Evolutionary conservation across 768 basidiomycete species (phyloP).

Genomic region (Xerocomellus amylosporus): DNA sequence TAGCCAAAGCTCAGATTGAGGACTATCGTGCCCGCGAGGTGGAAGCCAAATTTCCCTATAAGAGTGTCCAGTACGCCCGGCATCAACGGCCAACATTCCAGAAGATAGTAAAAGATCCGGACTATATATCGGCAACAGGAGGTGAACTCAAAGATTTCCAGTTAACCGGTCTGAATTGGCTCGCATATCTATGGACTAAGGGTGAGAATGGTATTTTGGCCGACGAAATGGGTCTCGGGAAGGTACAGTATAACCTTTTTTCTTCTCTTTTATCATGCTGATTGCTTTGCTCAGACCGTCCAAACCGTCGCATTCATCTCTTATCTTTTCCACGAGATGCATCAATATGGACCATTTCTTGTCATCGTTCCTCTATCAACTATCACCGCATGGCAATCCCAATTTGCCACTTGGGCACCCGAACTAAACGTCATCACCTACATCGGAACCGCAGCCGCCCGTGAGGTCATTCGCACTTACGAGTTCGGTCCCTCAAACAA

Average conservation of each 20-base stretch:
- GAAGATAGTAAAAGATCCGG: constrained; percentile 85
- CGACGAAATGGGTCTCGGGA: constrained; percentile 99
- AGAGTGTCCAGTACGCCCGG: constrained; percentile 66
- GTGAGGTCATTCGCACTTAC: constrained; percentile 87
- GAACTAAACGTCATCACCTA: constrained; percentile 97
- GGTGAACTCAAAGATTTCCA: constrained; percentile 97
- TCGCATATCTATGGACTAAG: constrained; percentile 94
- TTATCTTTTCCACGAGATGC: constrained; percentile 87
- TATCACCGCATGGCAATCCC: constrained; percentile 96
- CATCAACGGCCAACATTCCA: constrained; percentile 73
- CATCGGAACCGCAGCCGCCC: constrained; percentile 83
- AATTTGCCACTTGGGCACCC: constrained; percentile 93
- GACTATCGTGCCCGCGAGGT: constrained; percentile 75
- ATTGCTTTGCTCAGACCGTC: constrained; percentile 58
- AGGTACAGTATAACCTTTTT: constrained; percentile 44
- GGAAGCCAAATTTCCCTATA: constrained; percentile 80
- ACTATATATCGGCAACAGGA: constrained; percentile 74
- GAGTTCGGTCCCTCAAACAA: constrained; percentile 90
- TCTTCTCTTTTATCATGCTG: constrained; percentile 7
- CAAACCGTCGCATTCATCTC: constrained; percentile 95
- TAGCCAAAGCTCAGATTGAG: constrained; percentile 75
- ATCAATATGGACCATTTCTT: constrained; percentile 95
- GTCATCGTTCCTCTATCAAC: constrained; percentile 98
- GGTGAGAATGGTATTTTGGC: constrained; percentile 96
- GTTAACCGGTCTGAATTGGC: constrained; percentile 96